Conservation (phyloP, 306 rosid species). For the Pachyrhizus erosus region DNA sequence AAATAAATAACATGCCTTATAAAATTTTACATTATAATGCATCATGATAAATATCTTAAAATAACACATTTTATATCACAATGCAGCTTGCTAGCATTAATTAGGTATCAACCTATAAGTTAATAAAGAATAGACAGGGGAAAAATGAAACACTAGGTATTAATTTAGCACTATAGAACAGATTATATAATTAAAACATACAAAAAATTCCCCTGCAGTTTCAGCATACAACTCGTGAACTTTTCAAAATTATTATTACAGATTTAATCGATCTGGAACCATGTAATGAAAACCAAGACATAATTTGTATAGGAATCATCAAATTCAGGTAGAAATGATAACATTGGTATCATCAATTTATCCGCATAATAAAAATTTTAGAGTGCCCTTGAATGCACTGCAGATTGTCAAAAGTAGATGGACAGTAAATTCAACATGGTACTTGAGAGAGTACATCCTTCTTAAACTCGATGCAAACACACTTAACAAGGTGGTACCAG, state of each 20-base stretch:
- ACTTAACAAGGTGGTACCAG: slow-evolving; percentile 10
- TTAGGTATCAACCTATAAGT: neutral
- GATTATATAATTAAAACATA: neutral
- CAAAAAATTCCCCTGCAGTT: neutral
- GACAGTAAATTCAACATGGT: slow-evolving; percentile 22
- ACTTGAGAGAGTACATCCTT: slow-evolving; percentile 29
- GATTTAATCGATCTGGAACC: slow-evolving; percentile 6
- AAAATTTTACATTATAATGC: neutral
- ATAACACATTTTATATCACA: slow-evolving; percentile 2
- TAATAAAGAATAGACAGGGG: neutral
- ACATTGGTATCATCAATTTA: slow-evolving; percentile 31
- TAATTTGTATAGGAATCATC: neutral
- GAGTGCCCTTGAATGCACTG: slow-evolving; percentile 4
- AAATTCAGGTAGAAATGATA: neutral
- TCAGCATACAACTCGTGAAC: slow-evolving; percentile 18
- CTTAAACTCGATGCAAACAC: slow-evolving; percentile 1
- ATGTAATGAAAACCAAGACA: neutral
- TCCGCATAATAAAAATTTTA: neutral
- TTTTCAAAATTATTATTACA: neutral
- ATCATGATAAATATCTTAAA: slow-evolving; percentile 6
- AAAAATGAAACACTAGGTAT: neutral
- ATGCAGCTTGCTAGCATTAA: slow-evolving; percentile 22
- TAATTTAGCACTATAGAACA: neutral
- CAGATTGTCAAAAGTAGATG: slow-evolving; percentile 26
- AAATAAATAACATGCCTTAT: slow-evolving; percentile 8